Conservation (phyloP, 345 rosid genomes). For the Linum trigynum region DNA sequence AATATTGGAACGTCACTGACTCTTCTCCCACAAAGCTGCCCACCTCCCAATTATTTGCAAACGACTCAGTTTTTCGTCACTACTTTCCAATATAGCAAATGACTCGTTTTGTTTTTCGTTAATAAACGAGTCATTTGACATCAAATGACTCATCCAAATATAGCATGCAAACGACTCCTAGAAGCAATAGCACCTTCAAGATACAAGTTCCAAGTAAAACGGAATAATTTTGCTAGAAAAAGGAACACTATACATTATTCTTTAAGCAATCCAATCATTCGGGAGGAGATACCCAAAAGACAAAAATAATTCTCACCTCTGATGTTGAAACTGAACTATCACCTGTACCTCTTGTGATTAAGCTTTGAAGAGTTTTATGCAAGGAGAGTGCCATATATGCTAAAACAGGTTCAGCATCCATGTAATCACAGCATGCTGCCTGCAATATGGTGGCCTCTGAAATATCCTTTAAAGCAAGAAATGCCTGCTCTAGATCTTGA, state of each 20-base stretch:
- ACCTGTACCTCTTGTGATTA: conserved; percentile 10
- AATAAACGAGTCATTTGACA: no score
- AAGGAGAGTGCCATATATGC: conserved; percentile 69
- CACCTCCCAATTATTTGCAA: no score
- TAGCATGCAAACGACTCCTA: background rate
- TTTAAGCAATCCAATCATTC: background rate
- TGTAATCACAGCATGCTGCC: conserved; percentile 32
- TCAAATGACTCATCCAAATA: no score
- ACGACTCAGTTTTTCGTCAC: no score
- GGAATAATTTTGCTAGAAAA: no score
- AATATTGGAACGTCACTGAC: no score
- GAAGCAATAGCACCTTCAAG: background rate
- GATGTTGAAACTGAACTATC: conserved; percentile 19
- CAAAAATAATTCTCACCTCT: conserved; percentile 38
- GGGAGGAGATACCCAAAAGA: background rate
- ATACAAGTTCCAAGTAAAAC: background rate
- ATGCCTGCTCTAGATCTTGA: conserved; percentile 38
- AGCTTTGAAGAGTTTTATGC: conserved; percentile 41
- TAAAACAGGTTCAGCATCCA: conserved; percentile 57
- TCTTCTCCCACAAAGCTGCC: no score
- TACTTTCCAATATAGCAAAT: no score
- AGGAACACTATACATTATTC: background rate
- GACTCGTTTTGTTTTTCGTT: no score
- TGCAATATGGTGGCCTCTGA: conserved; percentile 69
- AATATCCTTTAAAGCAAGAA: conserved; percentile 55